Evolutionary conservation across 192 early-diverging fungal genomes (phyloP), one percentile per base, ranked within the genome.

Genomic region (Blastocladiella britannica): DNA sequence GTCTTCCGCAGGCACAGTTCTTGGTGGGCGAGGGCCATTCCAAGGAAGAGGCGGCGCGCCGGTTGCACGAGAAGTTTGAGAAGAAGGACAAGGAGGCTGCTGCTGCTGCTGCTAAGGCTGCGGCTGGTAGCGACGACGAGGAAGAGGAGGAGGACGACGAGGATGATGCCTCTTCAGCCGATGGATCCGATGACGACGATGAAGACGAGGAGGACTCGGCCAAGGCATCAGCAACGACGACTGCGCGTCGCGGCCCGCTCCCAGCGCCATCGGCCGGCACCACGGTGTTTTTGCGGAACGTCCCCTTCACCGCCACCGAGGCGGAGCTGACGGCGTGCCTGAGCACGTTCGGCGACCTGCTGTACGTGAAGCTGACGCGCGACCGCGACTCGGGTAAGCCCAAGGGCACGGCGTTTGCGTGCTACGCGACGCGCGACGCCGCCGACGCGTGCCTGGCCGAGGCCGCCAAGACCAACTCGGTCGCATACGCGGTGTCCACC

Each of bases 401-500:
- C 22, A 80, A 86, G 6, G 93, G 93, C 24, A 91, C 91, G n/a
- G 93, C 82, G 12, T 97, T 97, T 67, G 87, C 93, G 27, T 88
- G 88, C 70, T 94, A 87, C 72, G 69, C 66, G 61, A 69, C 80
- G 26, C 63, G 74, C 28, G 71, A 70, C 26, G 82, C 84, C 59
- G 88, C 89, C 3, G 77, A 82, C 20, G 67, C 69, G 29, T 93
- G 89, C 62, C 68, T 92, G 55, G 74, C 64, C 25, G 86, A 75
- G 27, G 86, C 84, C 25, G 71, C 80, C 18, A 75, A 73, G 63
- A 74, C 87, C 1, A 58, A 69, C 29, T 60, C 69, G 22, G 65
- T 82, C 24, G 72, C 77, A 1, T 62, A 66, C 47, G 67, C 57
- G 72, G 70, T 29, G 63, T 64, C 55, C 60, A 28, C 28, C 62